Base-by-base conservation (phyloP, 176 grass and related monocot genomes). In the Aegilops umbellulata region DNA sequence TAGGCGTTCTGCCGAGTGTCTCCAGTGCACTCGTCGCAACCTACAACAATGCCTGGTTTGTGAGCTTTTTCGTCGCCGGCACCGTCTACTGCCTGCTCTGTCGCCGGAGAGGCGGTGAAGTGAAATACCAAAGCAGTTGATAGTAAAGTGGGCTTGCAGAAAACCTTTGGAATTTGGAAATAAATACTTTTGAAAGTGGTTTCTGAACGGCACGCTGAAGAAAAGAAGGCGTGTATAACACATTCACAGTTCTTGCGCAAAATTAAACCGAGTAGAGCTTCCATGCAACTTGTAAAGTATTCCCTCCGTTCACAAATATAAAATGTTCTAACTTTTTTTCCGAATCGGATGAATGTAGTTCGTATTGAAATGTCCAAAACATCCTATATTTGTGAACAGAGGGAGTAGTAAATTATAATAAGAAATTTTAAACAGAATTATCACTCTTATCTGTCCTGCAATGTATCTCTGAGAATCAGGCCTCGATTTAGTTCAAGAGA, bases 41-140 rank as follows among this genome's bases (percentile, higher is more conserved):
- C 38, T 95, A 98, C 80, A 94, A 94, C 78, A 98, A 98, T 46
- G 94, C 88, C 42, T 98, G 90, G 91, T 98, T 98, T 25, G 92
- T 96, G 60, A 94, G 97, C 44, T 95, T 98, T 87, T 94, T 92
- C 74, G 32, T 94, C 82, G 89, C 96, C 30, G 90, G 86, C 70
- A 78, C 72, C 5, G 61, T 91, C 16, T 98, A 98, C 83, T 94
- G 90, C 63, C 29, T 95, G 86, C 92, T 98, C 13, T 88, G 84
- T 7, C 22, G 20, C 74, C 67, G 15, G 41, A 90, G 66, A 84
- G 74, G 36, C 32, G 74, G 20, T 57, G 63, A 74, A 60, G 46
- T 19, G 62, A 77, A 74, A 71, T 15, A 69, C 55, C 84, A 63
- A 22, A 26, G 38, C 84, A 26, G 32, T 22, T 29, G 57, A 69